Percentiles rank a stretch among this genome's conserved stretches.
Evolutionary conservation across 306 rosid genomes (phyloP).

Genomic region (Vicia faba): DNA sequence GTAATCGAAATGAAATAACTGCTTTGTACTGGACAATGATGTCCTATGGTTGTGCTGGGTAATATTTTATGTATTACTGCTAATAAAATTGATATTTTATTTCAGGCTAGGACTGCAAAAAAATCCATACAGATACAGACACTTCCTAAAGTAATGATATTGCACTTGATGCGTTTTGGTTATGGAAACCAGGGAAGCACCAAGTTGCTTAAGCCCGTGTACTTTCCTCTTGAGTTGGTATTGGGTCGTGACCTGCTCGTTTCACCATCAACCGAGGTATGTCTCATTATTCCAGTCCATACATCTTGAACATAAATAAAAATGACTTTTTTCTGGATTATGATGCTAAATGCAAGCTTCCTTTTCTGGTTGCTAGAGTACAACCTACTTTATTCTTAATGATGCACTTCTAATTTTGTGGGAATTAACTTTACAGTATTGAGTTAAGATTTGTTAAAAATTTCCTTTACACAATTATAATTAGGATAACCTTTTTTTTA

Average conservation of each 20-base stretch:
- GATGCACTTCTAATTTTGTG: constrained; percentile 2
- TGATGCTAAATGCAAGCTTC: constrained; percentile 9
- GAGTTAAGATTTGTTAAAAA: neutral
- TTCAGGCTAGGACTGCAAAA: constrained; percentile 83
- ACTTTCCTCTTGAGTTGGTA: constrained; percentile 74
- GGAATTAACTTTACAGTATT: neutral
- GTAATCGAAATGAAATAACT: neutral
- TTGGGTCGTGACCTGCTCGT: constrained; percentile 78
- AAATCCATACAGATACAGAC: constrained; percentile 71
- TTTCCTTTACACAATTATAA: constrained; percentile 10
- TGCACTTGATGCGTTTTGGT: constrained; percentile 91
- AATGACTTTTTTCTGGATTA: neutral
- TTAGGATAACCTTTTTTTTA: neutral
- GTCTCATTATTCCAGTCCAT: constrained; percentile 1
- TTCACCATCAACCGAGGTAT: constrained; percentile 70
- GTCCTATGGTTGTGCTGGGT: neutral
- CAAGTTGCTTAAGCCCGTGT: constrained; percentile 86
- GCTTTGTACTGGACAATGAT: constrained; percentile 14
- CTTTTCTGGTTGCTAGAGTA: constrained; percentile 12
- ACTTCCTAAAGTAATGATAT: constrained; percentile 84
- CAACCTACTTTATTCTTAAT: constrained; percentile 5
- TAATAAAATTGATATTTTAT: constrained; percentile 17
- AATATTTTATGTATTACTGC: constrained; percentile 21
- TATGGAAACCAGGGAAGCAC: constrained; percentile 98
- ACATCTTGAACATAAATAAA: constrained; percentile 9